These are phyloP conservation scores for Vaccinium macrocarpon DNA, from an alignment of 148 eudicot genomes.

Conservation along the genomic window DNA sequence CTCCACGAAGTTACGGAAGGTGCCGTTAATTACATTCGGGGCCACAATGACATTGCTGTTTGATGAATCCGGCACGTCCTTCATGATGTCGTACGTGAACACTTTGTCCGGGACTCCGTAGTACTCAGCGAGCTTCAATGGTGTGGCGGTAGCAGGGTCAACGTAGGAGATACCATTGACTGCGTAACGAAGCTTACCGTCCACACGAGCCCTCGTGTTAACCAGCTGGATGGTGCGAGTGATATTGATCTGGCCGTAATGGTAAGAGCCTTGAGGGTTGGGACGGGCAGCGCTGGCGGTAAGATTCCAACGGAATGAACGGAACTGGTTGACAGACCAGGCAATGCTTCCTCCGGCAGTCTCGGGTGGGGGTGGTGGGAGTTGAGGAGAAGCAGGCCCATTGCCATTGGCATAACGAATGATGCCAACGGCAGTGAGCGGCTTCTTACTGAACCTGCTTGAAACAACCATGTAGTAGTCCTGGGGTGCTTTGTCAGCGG, in stretches of 20 bases:
- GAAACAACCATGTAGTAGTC: conserved; percentile 27
- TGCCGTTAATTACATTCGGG: conserved; percentile 34
- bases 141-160: conserved; percentile 6
- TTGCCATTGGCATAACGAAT: conserved; percentile 14
- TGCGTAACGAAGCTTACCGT: conserved; percentile 22
- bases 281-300: conserved; percentile 35
- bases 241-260: conserved; percentile 20
- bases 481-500: conserved; percentile 26
- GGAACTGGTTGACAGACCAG: conserved; percentile 32
- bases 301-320: conserved; percentile 30
- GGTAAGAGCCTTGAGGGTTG: conserved; percentile 36
- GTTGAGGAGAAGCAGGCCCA: background rate
- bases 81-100: conserved; percentile 19
- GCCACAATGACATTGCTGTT: background rate
- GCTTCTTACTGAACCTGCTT: conserved; percentile 17
- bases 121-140: conserved; percentile 30
- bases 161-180: conserved; percentile 23
- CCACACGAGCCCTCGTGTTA: background rate
- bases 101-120: conserved; percentile 13
- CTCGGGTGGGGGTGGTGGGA: conserved; percentile 18
- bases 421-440: background rate
- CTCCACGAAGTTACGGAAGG: conserved; percentile 41
- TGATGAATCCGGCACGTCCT: conserved; percentile 1
- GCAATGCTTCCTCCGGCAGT: background rate
- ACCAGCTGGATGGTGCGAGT: conserved; percentile 26